Conservation (phyloP, 2,329 filamentous ascomycete genomes). For the Macroventuria anomochaeta region DNA sequence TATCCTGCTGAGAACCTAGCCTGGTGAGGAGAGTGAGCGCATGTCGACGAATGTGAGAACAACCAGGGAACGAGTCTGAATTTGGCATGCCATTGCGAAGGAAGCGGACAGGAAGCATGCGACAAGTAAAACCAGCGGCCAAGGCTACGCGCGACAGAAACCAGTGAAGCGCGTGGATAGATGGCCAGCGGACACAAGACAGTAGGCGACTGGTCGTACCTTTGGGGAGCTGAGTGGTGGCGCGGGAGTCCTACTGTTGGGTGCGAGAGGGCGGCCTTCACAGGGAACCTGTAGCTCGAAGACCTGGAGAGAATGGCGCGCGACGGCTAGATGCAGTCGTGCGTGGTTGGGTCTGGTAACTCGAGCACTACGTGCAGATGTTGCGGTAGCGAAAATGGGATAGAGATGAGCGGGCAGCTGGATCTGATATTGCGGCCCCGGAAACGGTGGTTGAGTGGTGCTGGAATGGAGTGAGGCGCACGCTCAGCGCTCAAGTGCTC, state of each 20-base stretch:
- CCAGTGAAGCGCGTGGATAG: slow-evolving; percentile 27
- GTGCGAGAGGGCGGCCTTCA: slow-evolving; percentile 23
- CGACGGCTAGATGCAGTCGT: slow-evolving; percentile 19
- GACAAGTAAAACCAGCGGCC: slow-evolving; percentile 33
- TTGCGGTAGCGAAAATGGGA: slow-evolving; percentile 21
- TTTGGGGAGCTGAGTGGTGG: slow-evolving; percentile 29
- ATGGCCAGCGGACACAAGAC: slow-evolving; percentile 31
- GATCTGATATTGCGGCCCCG: slow-evolving; percentile 27
- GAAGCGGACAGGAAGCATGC: slow-evolving; percentile 27
- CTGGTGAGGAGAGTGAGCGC: slow-evolving; percentile 45
- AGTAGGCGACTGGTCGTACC: slow-evolving; percentile 37
- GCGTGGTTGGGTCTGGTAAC: slow-evolving; percentile 9
- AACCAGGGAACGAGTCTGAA: slow-evolving; percentile 34
- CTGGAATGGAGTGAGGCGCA: slow-evolving; percentile 23
- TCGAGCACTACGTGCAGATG: slow-evolving; percentile 22
- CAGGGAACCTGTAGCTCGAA: slow-evolving; percentile 28
- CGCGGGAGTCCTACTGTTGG: slow-evolving; percentile 26
- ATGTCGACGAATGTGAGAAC: slow-evolving; percentile 32
- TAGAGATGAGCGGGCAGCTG: slow-evolving; percentile 30
- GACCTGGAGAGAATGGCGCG: slow-evolving; percentile 24
- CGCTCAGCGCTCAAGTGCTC: slow-evolving; percentile 13
- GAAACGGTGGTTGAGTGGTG: slow-evolving; percentile 28
- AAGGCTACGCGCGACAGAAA: slow-evolving; percentile 35
- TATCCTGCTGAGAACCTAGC: slow-evolving; percentile 38
- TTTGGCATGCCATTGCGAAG: slow-evolving; percentile 33